phyloP scores from a whole-genome alignment of 1,284 basidiomycete genomes.

The Hemileia vastatrix region DNA sequence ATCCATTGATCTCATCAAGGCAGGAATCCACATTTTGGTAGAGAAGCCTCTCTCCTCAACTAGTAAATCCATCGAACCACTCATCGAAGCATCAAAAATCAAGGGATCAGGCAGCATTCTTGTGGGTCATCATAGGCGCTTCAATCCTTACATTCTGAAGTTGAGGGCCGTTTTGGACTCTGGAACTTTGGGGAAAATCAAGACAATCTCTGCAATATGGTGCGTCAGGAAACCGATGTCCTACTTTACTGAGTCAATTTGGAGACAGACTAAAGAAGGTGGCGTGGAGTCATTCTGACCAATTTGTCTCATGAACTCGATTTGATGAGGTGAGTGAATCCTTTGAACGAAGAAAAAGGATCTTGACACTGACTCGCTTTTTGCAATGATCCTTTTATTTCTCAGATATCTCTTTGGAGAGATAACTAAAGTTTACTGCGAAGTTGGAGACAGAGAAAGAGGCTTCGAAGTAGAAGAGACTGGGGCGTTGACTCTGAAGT shows the following conservation, averaged over 20 bases:
- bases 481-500: constrained; percentile 26
- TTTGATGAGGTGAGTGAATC: neutral
- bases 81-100: constrained; percentile 20
- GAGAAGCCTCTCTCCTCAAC: constrained; percentile 31
- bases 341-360: neutral
- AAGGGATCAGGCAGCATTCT: too few species aligned
- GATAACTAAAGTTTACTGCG: constrained; percentile 28
- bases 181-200: constrained; percentile 26
- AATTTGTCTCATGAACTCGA: too few species aligned
- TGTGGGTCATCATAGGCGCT: constrained; percentile 31
- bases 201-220: constrained; percentile 28
- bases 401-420: constrained; percentile 28
- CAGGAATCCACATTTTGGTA: constrained; percentile 27
- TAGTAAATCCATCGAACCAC: constrained; percentile 3
- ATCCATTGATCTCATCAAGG: constrained; percentile 21
- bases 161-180: constrained; percentile 23
- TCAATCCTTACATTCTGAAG: constrained; percentile 27
- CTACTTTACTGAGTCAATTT: constrained; percentile 24
- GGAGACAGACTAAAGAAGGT: constrained; percentile 13
- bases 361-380: neutral
- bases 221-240: constrained; percentile 23
- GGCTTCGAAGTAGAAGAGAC: constrained; percentile 30
- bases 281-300: constrained; percentile 23
- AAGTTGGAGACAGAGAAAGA: constrained; percentile 23
- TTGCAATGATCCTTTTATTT: neutral